These are phyloP conservation scores for Vitis riparia DNA, from an alignment of 164 flowering plant genomes.

Conservation along the genomic window DNA sequence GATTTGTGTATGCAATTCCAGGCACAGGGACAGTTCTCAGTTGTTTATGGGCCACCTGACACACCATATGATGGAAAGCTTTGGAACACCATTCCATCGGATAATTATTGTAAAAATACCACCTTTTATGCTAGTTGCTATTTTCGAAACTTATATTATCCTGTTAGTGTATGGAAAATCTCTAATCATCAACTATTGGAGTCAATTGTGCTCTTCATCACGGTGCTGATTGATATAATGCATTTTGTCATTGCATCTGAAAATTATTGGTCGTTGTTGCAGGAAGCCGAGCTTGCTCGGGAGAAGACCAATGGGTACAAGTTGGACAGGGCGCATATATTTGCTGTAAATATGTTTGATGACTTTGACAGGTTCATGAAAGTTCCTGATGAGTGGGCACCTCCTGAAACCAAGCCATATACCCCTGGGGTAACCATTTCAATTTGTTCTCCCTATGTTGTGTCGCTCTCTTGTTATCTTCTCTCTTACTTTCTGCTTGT, in stretches of 20 bases:
- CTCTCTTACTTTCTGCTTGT: not conserved
- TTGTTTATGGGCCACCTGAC: too few species aligned
- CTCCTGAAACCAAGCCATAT: slow-evolving; percentile 84
- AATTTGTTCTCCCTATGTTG: not conserved
- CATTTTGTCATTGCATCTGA: not conserved
- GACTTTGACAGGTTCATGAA: slow-evolving; percentile 86
- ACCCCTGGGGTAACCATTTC: slow-evolving; percentile 63
- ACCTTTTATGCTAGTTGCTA: too few species aligned
- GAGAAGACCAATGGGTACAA: slow-evolving; percentile 88
- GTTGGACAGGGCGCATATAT: slow-evolving; percentile 82
- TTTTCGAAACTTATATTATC: not conserved
- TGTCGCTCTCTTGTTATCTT: not conserved
- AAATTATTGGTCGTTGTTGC: not conserved
- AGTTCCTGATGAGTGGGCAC: slow-evolving; percentile 97
- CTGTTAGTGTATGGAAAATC: not conserved
- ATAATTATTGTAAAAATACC: too few species aligned
- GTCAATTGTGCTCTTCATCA: not conserved
- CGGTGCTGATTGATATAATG: not conserved
- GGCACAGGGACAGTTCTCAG: too few species aligned
- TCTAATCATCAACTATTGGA: not conserved
- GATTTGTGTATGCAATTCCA: too few species aligned
- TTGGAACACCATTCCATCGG: too few species aligned
- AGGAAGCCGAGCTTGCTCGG: slow-evolving; percentile 95
- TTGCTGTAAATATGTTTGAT: slow-evolving; percentile 81
- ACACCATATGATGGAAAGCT: too few species aligned